Evolutionary conservation across 305 asterid genomes (phyloP).

Genomic region (Striga hermonthica): DNA sequence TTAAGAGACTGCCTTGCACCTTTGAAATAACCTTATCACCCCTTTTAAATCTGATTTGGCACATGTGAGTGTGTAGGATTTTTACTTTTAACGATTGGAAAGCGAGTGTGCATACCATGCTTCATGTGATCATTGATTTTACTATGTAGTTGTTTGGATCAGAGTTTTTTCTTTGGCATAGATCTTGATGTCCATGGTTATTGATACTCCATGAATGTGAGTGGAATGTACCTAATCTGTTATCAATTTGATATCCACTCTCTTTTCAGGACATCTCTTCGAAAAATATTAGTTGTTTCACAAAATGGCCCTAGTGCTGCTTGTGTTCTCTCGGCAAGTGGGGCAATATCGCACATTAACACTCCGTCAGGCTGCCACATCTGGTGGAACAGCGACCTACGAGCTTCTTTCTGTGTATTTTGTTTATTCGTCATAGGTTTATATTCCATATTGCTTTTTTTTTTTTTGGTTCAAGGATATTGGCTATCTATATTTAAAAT

Average conservation of each 20-base stretch:
- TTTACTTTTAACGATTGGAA: conserved; percentile 5
- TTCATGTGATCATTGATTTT: neutral
- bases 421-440: neutral
- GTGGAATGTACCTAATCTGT: conserved; percentile 8
- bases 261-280: conserved; percentile 49
- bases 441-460: conserved; percentile 6
- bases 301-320: conserved; percentile 46
- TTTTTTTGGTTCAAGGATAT: neutral
- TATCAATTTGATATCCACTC: neutral
- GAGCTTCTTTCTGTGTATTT: conserved; percentile 34
- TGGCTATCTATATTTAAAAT: conserved; percentile 2
- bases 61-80: neutral
- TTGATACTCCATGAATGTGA: conserved; percentile 1
- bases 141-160: conserved; percentile 7
- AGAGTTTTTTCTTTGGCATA: neutral
- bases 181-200: neutral
- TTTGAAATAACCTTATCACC: conserved; percentile 3
- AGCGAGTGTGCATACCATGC: too few relatives aligned
- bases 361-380: conserved; percentile 45
- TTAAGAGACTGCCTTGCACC: neutral
- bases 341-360: conserved; percentile 46
- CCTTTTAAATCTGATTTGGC: conserved; percentile 8
- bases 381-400: conserved; percentile 52
- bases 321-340: conserved; percentile 50
- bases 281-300: conserved; percentile 44